These are phyloP conservation scores for Anthoceros angustus DNA, from an alignment of 225 moss, liverwort and hornwort genomes.

Conservation along the genomic window DNA sequence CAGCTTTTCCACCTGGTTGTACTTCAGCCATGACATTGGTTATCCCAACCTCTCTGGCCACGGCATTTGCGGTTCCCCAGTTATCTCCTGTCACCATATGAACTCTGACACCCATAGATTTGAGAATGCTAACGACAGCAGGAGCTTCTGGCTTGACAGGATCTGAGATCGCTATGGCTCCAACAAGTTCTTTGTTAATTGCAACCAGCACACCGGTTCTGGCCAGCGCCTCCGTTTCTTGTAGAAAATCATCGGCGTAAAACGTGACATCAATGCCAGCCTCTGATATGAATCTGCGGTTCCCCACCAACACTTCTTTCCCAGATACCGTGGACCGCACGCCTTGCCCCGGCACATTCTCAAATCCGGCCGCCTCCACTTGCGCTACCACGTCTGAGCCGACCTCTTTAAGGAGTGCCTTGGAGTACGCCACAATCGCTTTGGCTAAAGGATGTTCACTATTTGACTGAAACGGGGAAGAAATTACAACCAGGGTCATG, in stretches of 20 bases:
- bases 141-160: constrained; percentile 3
- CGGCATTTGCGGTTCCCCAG: neutral
- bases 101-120: constrained; percentile 1
- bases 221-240: neutral
- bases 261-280: neutral
- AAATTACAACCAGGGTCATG: neutral
- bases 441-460: constrained; percentile 83
- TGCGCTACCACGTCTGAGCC: neutral
- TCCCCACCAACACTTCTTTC: constrained; percentile 1
- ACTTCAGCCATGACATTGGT: constrained; percentile 56
- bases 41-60: constrained; percentile 48
- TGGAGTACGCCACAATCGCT: neutral
- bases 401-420: neutral
- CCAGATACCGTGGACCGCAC: neutral
- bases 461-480: constrained; percentile 29
- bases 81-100: constrained; percentile 3
- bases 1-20: constrained; percentile 63
- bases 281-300: neutral
- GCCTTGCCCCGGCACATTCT: neutral
- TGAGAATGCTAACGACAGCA: neutral
- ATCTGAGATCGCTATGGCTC: constrained; percentile 1
- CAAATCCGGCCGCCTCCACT: neutral
- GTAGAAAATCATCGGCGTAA: neutral
- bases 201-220: neutral
- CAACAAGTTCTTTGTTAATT: neutral